Evolutionary conservation across 306 rosid genomes (phyloP), one percentile per base, ranked within the genome.

Genomic region (Sindora glabra): DNA sequence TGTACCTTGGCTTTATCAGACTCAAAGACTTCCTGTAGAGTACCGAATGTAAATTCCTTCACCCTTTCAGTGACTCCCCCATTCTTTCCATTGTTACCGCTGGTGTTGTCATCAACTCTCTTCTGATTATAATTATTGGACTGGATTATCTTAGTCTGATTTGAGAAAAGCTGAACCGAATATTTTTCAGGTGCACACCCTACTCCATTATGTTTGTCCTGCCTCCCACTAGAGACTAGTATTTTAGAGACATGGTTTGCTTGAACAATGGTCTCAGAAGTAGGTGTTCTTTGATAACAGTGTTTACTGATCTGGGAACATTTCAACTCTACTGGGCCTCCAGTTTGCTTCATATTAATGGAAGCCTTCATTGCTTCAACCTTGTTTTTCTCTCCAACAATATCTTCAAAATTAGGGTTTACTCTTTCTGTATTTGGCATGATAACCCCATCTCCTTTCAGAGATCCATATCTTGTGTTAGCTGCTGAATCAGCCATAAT

Each of bases 221-320:
- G 66, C 45, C 66, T 72, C 36, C 63, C 78, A 48, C 70, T 44
- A 64, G 73, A 73, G 54, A 65, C 71, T 74, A 74, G 81, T 30
- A 79, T 50, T 68, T 41, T 56, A 49, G 78, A 59, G 39, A 71
- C 32, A 48, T 68, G 74, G 54, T 77, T 74, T 50, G 81, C 74
- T 68, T 54, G 77, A 70, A 51, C 56, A 66, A 55, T 38, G 47
- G 80, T 52, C 63, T 70, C 84, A 49, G 78, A 57, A 72, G 48
- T 66, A 32, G 74, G 72, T 60, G 74, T 56, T 49, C 59, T 73
- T 57, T 67, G 77, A 74, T 65, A 22, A 46, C 51, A 48, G 52
- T 82, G 55, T 70, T 75, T 70, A 27, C 79, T 62, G 67, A 78
- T 63, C 80, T 81, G 77, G 39, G 90, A 86, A 49, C 74, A 75